These are phyloP conservation scores for Fusarium phyllophilum DNA, from an alignment of 2,329 filamentous ascomycete species.

Conservation along the genomic window DNA sequence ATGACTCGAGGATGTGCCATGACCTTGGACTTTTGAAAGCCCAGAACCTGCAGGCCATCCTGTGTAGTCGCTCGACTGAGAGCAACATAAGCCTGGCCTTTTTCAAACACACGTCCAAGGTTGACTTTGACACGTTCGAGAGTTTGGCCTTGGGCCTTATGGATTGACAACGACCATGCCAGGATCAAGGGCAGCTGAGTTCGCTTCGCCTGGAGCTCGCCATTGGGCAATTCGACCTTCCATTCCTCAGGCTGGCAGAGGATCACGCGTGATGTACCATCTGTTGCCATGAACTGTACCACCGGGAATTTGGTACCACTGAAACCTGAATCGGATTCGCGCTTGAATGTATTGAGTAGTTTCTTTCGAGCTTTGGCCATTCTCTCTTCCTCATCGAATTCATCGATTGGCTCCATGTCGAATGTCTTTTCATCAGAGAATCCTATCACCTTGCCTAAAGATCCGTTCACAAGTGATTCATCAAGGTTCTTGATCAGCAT, in stretches of 20 bases:
- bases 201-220: constrained; percentile 90
- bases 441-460: constrained; percentile 79
- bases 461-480: constrained; percentile 91
- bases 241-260: constrained; percentile 89
- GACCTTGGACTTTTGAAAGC: constrained; percentile 90
- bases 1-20: constrained; percentile 92
- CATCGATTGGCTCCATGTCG: constrained; percentile 53
- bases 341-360: constrained; percentile 60
- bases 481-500: constrained; percentile 99
- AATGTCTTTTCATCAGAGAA: constrained; percentile 55
- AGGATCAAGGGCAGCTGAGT: constrained; percentile 87
- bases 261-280: constrained; percentile 72
- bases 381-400: constrained; percentile 52
- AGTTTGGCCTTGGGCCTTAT: constrained; percentile 97
- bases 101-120: constrained; percentile 91
- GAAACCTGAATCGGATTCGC: constrained; percentile 55
- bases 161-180: constrained; percentile 96
- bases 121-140: constrained; percentile 95
- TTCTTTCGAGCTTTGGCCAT: constrained; percentile 65
- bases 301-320: constrained; percentile 76
- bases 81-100: constrained; percentile 96
- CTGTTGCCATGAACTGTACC: constrained; percentile 81
- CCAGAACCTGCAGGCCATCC: constrained; percentile 84
- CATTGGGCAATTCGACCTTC: constrained; percentile 97
- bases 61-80: constrained; percentile 92